These are phyloP conservation scores for Chlorella sp. DNA, from an alignment of 139 green algal species.

Conservation along the genomic window DNA sequence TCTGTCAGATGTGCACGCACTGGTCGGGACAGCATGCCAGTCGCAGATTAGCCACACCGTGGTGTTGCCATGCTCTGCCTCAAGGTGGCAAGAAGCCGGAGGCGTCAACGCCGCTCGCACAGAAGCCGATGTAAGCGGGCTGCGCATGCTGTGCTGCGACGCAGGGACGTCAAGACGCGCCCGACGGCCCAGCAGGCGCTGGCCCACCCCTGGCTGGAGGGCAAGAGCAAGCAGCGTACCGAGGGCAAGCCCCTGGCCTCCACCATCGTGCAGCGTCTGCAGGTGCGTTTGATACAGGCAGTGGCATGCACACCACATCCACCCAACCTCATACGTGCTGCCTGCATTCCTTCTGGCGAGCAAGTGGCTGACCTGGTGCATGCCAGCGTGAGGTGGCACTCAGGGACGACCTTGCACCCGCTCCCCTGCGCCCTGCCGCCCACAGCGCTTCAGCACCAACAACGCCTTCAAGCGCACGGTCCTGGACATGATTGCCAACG, in stretches of 20 bases:
- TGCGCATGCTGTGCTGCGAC: too few relatives aligned
- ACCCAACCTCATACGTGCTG: too few relatives aligned
- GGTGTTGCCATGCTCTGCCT: too few relatives aligned
- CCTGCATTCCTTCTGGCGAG: too few relatives aligned
- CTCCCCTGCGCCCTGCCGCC: not conserved
- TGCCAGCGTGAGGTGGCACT: too few relatives aligned
- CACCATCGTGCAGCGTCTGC: slow-evolving; percentile 80
- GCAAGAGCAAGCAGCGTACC: slow-evolving; percentile 23
- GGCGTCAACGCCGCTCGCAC: too few relatives aligned
- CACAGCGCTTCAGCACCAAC: slow-evolving; percentile 45
- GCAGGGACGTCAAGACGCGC: slow-evolving; percentile 61
- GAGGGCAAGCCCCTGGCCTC: slow-evolving; percentile 39
- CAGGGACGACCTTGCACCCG: not conserved
- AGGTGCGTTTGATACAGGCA: slow-evolving; percentile 29
- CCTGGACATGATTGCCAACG: slow-evolving; percentile 84
- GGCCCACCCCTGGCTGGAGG: slow-evolving; percentile 70
- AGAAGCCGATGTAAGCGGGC: too few relatives aligned
- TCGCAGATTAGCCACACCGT: too few relatives aligned
- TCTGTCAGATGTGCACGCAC: too few relatives aligned
- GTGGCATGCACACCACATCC: not conserved
- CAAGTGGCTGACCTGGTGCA: too few relatives aligned
- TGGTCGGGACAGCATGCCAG: too few relatives aligned
- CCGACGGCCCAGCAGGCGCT: slow-evolving; percentile 67
- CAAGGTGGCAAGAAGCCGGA: too few relatives aligned
- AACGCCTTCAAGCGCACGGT: slow-evolving; percentile 56